Percentiles rank a stretch among this genome's conserved stretches.
Evolutionary conservation across 306 rosid species (phyloP).

Genomic region (Cicer bijugum): DNA sequence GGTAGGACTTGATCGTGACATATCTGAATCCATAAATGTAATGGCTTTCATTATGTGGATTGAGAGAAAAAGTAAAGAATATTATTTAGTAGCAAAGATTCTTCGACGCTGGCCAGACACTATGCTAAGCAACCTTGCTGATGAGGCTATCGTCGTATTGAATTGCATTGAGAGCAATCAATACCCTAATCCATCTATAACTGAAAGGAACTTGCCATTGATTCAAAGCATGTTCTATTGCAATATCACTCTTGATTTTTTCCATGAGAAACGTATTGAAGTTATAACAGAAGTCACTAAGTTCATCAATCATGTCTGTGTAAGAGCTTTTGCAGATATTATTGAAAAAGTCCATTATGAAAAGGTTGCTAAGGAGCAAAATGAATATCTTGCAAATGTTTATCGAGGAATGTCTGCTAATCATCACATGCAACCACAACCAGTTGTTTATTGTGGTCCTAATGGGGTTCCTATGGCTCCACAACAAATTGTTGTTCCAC

Average conservation of each 20-base stretch:
- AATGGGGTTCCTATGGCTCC: conserved; percentile 1
- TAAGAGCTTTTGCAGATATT: conserved; percentile 59
- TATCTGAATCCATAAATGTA: conserved; percentile 47
- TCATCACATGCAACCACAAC: neutral
- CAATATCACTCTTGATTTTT: conserved; percentile 42
- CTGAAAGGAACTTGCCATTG: conserved; percentile 41
- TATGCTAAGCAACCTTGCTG: conserved; percentile 41
- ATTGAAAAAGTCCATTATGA: conserved; percentile 28
- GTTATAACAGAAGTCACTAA: conserved; percentile 39
- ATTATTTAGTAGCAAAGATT: conserved; percentile 40
- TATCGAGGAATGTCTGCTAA: neutral
- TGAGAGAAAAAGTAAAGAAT: conserved; percentile 42
- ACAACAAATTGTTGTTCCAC: neutral
- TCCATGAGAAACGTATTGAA: conserved; percentile 41
- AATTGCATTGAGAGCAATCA: conserved; percentile 48
- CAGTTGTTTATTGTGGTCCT: neutral
- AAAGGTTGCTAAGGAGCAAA: neutral
- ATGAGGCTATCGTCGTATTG: conserved; percentile 52
- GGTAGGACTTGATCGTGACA: conserved; percentile 49
- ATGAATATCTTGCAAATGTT: neutral
- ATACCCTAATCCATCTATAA: neutral
- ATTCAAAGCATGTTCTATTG: conserved; percentile 42
- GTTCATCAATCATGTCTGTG: conserved; percentile 50
- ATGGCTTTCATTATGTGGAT: conserved; percentile 75
- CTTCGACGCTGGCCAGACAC: conserved; percentile 42